A percentile compares a stretch with the other conserved stretches of the same genome.
phyloP scores from a whole-genome alignment of 2,329 filamentous ascomycete species.

The Ascochyta clinopodiicola region DNA sequence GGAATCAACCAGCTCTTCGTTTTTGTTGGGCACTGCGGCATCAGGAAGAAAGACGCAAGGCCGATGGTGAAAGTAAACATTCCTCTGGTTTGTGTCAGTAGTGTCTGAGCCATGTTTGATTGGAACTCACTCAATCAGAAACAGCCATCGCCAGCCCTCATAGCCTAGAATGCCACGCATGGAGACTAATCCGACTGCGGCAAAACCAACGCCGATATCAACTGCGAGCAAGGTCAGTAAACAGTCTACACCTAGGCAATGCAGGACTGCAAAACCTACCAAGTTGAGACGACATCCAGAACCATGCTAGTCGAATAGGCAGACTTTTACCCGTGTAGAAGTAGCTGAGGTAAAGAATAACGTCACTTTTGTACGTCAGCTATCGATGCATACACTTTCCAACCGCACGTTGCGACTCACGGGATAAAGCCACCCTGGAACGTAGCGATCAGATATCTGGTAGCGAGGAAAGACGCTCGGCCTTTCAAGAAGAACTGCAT shows the following conservation, averaged over 20 bases:
- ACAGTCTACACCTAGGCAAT: not conserved
- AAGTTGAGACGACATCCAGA: conserved; percentile 47
- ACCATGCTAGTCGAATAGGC: conserved; percentile 49
- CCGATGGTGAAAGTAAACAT: conserved; percentile 26
- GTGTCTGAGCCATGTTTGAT: not conserved
- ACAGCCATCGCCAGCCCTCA: conserved; percentile 47
- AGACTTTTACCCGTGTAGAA: conserved; percentile 50
- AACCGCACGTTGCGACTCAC: conserved; percentile 48
- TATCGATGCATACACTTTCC: not conserved
- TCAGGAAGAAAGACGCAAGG: conserved; percentile 30
- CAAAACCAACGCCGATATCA: conserved; percentile 35
- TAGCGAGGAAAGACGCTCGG: conserved; percentile 47
- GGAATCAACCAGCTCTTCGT: conserved; percentile 50
- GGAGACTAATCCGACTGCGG: conserved; percentile 46
- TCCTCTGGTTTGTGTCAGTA: not conserved
- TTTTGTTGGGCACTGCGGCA: conserved; percentile 60
- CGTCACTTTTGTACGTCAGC: conserved; percentile 48
- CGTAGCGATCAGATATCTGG: conserved; percentile 48
- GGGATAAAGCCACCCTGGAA: conserved; percentile 61
- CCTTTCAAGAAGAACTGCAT: conserved; percentile 70
- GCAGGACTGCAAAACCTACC: not conserved
- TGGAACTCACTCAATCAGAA: conserved; percentile 55
- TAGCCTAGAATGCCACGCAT: conserved; percentile 49
- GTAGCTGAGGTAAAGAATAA: conserved; percentile 66
- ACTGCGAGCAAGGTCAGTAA: conserved; percentile 51